Conservation (phyloP, 2,329 filamentous ascomycete species). For the Dactylonectria estremocensis region DNA sequence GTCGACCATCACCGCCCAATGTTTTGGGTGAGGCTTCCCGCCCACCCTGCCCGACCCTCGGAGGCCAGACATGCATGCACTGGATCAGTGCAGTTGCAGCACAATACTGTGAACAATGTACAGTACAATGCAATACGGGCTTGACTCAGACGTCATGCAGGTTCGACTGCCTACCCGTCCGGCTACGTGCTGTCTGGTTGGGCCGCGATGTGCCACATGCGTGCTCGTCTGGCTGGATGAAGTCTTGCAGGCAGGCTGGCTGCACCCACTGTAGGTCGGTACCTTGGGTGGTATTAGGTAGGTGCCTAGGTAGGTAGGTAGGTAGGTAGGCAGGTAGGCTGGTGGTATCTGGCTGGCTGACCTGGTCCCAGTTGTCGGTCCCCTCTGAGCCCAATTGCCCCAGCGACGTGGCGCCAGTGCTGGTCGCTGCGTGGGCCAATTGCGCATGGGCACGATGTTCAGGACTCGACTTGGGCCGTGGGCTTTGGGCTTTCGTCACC, state of each 20-base stretch:
- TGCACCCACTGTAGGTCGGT: not conserved
- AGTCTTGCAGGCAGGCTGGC: not conserved
- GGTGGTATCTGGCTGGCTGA: constrained; percentile 6
- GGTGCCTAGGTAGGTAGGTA: too few relatives aligned
- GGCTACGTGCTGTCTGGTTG: constrained; percentile 38
- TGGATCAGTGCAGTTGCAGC: constrained; percentile 7
- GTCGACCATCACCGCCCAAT: constrained; percentile 24
- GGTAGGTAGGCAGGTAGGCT: too few relatives aligned
- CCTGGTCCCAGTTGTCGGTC: constrained; percentile 14
- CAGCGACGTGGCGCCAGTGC: constrained; percentile 50
- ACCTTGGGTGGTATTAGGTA: too few relatives aligned
- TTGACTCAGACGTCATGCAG: constrained; percentile 26
- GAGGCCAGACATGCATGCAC: constrained; percentile 2
- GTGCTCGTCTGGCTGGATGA: constrained; percentile 17
- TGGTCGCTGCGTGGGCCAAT: constrained; percentile 49
- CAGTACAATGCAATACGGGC: constrained; percentile 3
- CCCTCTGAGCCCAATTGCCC: constrained; percentile 48
- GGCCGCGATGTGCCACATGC: constrained; percentile 49
- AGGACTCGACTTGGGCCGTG: constrained; percentile 34
- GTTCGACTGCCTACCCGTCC: constrained; percentile 11
- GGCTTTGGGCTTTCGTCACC: constrained; percentile 37
- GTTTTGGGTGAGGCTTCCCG: constrained; percentile 10
- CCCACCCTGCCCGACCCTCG: constrained; percentile 3
- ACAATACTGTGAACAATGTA: too few relatives aligned
- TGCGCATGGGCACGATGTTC: constrained; percentile 48